Percentiles rank a stretch among this genome's conserved stretches.
Evolutionary conservation across 805 yeast species (phyloP).

Genomic region (Maudiozyma barnettii): DNA sequence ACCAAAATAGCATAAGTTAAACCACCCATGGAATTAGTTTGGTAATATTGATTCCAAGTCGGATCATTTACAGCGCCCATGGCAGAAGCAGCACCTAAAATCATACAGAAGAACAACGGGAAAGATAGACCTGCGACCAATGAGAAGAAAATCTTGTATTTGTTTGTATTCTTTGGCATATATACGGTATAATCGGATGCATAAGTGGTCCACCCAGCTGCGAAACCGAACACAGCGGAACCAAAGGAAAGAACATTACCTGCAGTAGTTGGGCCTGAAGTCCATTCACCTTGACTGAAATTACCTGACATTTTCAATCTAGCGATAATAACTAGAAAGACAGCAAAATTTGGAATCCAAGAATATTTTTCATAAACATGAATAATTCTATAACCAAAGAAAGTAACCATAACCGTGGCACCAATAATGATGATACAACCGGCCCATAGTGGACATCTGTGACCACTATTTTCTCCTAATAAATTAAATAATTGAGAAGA

Average conservation of each 20-base stretch:
- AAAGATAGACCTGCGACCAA: constrained; percentile 53
- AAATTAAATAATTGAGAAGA: constrained; percentile 76
- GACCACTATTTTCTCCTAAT: constrained; percentile 45
- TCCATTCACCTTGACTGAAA: constrained; percentile 45
- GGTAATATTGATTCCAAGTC: constrained; percentile 43
- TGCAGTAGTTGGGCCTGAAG: constrained; percentile 57
- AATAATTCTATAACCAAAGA: constrained; percentile 76
- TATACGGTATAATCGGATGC: constrained; percentile 89
- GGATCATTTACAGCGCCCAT: constrained; percentile 47
- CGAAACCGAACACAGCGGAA: constrained; percentile 75
- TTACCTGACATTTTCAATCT: constrained; percentile 59
- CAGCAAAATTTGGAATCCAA: constrained; percentile 73
- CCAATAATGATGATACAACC: constrained; percentile 67
- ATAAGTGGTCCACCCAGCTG: constrained; percentile 89
- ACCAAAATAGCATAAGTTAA: constrained; percentile 71
- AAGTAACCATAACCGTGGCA: constrained; percentile 61
- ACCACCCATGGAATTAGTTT: constrained; percentile 62
- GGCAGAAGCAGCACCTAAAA: constrained; percentile 79
- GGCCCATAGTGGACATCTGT: constrained; percentile 75
- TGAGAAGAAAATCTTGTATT: constrained; percentile 50
- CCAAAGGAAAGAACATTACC: constrained; percentile 76
- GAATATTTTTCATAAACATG: constrained; percentile 76
- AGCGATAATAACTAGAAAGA: constrained; percentile 68
- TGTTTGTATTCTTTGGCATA: constrained; percentile 57
- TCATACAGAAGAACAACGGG: constrained; percentile 65